Evolutionary conservation across 805 yeast genomes (phyloP).

Genomic region (Metschnikowia borealis): DNA sequence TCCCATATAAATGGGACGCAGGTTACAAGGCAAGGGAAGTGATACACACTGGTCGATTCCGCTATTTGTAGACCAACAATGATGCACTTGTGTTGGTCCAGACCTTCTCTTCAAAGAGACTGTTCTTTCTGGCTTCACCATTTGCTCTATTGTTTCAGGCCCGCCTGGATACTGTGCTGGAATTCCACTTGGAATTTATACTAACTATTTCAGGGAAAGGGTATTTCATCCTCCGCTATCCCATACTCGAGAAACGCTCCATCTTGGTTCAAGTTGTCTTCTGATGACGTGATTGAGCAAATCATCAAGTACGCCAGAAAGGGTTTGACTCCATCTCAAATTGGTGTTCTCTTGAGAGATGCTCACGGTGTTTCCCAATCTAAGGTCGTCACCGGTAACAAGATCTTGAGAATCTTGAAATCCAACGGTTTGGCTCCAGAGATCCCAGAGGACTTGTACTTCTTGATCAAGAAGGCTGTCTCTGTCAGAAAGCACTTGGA

Average conservation of each 20-base stretch:
- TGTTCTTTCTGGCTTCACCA: no score
- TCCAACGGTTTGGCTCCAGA: slow-evolving; percentile 99
- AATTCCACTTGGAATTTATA: slow-evolving; percentile 2
- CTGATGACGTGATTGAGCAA: slow-evolving; percentile 96
- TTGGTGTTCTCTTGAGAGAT: slow-evolving; percentile 99
- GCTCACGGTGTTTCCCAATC: slow-evolving; percentile 99
- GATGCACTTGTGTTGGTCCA: background rate
- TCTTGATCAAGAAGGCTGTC: slow-evolving; percentile 98
- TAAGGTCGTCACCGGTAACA: slow-evolving; percentile 97
- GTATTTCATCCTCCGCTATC: slow-evolving; percentile 97
- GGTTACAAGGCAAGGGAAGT: background rate
- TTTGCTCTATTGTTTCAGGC: background rate
- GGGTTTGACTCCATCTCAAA: slow-evolving; percentile 99
- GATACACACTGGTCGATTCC: slow-evolving; percentile 46
- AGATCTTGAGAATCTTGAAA: slow-evolving; percentile 97
- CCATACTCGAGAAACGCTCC: slow-evolving; percentile 99
- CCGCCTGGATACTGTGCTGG: slow-evolving; percentile 4
- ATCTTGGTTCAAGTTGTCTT: slow-evolving; percentile 97
- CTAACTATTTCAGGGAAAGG: slow-evolving; percentile 75
- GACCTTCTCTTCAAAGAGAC: background rate
- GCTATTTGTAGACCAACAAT: slow-evolving; percentile 34
- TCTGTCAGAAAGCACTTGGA: slow-evolving; percentile 99
- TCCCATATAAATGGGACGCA: background rate
- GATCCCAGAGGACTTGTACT: slow-evolving; percentile 99
- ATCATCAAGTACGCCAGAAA: slow-evolving; percentile 99